Base-by-base conservation (phyloP, 108 stramenopile species). In the Cyclostephanos tholiformis region DNA sequence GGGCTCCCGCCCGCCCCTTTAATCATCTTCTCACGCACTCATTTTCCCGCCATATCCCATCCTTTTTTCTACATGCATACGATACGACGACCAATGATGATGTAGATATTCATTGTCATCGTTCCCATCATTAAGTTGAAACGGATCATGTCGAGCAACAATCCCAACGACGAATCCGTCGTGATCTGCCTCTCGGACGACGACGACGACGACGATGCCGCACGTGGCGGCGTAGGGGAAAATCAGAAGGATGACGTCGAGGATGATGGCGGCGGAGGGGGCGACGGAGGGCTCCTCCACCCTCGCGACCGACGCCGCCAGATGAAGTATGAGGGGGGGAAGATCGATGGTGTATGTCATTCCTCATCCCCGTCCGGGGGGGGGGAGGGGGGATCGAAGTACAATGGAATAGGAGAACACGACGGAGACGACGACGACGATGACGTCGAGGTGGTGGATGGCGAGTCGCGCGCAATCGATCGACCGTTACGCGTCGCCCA, bases 401-500 rank as follows among this genome's bases (percentile, higher is more conserved):
- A 26, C 53, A 27, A 55, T 27, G 23, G 65, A 66, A 4, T 44
- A 41, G 17, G 65, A 14, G 0, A 0, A 27, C 41, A 41, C 5
- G 36, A 62, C 50, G 53, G 53, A 2, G 50, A 56, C 67, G 53
- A 55, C 4, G 53, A 53, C 35, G 67, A 67, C 22, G 67, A 67
- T 12, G 67, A 67, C 29, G 30, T 67, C 19, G 35, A 52, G 38
- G 67, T 67, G 35, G 50, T 67, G 52, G 67, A 67, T 22, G 36
- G 17, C 36, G 35, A 36, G 38, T 36, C 36, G 19, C 38, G 55
- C 8, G 41, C 41, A 3, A 41, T 9, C 6, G 12, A 3, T 10
- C 41, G 41, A 41, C 41, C 41, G 32, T 9, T 7, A 9, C 41
- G 11, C 41, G 41, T 10, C 44, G 14, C 44, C 13, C 0, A 13